Percentiles rank a stretch among this genome's conserved stretches.
Evolutionary conservation across 495 filamentous ascomycete species (phyloP).

Genomic region (Baudoinia panamericana): DNA sequence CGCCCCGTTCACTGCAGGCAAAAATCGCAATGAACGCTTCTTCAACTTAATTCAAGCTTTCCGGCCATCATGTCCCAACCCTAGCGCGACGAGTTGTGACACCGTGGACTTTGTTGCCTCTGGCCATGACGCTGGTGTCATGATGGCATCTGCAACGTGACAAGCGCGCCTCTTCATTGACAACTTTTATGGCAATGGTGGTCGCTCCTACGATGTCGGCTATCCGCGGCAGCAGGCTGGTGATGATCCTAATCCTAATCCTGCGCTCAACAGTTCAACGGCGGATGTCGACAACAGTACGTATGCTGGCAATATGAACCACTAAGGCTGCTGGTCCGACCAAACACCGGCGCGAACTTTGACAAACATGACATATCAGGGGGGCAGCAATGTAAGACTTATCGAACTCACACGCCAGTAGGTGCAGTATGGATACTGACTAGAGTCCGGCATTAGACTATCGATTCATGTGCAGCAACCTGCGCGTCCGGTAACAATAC

Average conservation of each 20-base stretch:
- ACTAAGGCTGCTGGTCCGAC: conserved; percentile 19
- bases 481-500: conserved; percentile 24
- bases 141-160: conserved; percentile 17
- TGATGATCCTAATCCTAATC: conserved; percentile 18
- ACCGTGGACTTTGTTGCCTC: conserved; percentile 17
- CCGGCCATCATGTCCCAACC: conserved; percentile 11
- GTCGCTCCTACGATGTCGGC: conserved; percentile 16
- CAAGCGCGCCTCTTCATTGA: conserved; percentile 20
- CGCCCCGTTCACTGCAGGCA: conserved; percentile 14
- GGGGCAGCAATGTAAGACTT: conserved; percentile 5
- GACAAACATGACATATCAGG: conserved; percentile 7
- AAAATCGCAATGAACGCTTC: conserved; percentile 21
- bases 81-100: conserved; percentile 10
- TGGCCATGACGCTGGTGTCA: conserved; percentile 16
- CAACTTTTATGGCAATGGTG: conserved; percentile 18
- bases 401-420: too few species aligned
- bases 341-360: conserved; percentile 6
- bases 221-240: conserved; percentile 17
- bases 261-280: neutral
- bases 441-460: too few species aligned
- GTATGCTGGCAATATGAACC: conserved; percentile 18
- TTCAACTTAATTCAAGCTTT: conserved; percentile 20
- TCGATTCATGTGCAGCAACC: conserved; percentile 20
- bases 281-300: conserved; percentile 8
- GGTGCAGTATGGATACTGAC: too few species aligned